Base-by-base conservation (phyloP, 176 grass and related monocot species). In the Coix lacrymajobi region DNA sequence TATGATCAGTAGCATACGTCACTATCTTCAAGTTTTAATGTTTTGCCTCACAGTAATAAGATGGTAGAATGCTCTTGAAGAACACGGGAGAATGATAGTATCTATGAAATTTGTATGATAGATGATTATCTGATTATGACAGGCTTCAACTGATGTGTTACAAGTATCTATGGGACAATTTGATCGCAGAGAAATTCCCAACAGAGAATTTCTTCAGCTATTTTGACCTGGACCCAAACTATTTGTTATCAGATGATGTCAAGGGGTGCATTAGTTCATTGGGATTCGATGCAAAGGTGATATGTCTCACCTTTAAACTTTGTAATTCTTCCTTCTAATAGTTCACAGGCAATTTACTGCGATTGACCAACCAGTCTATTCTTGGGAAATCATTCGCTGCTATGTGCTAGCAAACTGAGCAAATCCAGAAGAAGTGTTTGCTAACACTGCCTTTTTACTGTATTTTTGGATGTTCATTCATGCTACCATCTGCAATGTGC, bases 91-190 rank as follows among this genome's bases (percentile, higher is more conserved):
- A 52, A 75, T 2, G 45, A 25, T 80, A 60, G 31, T 0, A 60
- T 22, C 24, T 69, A 25, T 79, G 3, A 48, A 62, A 36, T n/a
- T 40, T 81, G 8, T 76, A 28, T 75, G 20, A n/a, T 68, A 68
- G 19, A 38, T 68, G 12, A 79, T 63, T 60, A 68, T 75, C 43
- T 79, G 43, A 29, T 84, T 84, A 46, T 87, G 69, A 34, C 73
- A 98, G 96, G 80, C 87, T 98, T 68, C 96, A 98, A 85, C 57
- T 98, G 73, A 98, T 98, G 96, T 98, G 92, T 86, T 98, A 95
- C 66, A 98, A 98, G 67, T 93, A 92, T 69, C 71, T 98, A 28
- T 93, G 91, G 92, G 92, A 97, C 72, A 92, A 83, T 73, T 93
- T 83, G 72, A 91, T 88, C 54, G 8, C 54, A 15, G 73, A 81